Conservation (phyloP, 805 yeast genomes). For the Ogataea trehalophila region DNA sequence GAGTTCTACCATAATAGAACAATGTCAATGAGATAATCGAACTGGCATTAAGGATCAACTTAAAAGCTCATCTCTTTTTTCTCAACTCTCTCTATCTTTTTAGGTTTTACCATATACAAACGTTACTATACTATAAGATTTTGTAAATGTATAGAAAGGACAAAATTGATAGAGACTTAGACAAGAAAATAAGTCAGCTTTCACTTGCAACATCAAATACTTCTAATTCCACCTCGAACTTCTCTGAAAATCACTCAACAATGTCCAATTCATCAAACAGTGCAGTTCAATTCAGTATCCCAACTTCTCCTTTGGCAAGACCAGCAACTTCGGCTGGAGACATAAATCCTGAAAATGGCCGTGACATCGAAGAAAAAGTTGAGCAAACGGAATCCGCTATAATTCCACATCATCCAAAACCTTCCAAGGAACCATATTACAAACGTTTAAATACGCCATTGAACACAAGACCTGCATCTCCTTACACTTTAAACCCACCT, state of each 20-base stretch:
- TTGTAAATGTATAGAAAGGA: conserved; percentile 18
- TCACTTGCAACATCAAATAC: conserved; percentile 3
- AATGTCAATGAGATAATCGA: no score
- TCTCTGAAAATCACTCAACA: background rate
- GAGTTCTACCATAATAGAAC: no score
- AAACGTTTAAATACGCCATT: conserved; percentile 49
- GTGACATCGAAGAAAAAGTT: background rate
- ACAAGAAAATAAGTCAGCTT: conserved; percentile 9
- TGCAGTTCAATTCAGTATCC: conserved; percentile 1
- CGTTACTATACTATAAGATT: no score
- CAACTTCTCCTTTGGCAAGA: conserved; percentile 23
- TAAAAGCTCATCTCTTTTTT: no score
- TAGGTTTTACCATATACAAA: background rate
- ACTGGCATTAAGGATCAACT: no score
- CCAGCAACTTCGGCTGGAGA: conserved; percentile 13
- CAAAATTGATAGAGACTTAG: conserved; percentile 20
- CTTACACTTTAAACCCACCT: conserved; percentile 79
- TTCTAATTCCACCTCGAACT: background rate
- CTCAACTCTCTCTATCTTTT: no score
- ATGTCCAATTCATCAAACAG: background rate
- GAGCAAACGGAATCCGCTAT: background rate
- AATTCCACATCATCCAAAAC: conserved; percentile 24
- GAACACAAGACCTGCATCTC: conserved; percentile 74
- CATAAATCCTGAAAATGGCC: conserved; percentile 1
- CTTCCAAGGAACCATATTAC: conserved; percentile 32